A percentile compares a stretch with the other conserved stretches of the same genome.
These are phyloP conservation scores for Vaccinium vitisidaea DNA, from an alignment of 148 eudicot genomes.

Conservation along the genomic window DNA sequence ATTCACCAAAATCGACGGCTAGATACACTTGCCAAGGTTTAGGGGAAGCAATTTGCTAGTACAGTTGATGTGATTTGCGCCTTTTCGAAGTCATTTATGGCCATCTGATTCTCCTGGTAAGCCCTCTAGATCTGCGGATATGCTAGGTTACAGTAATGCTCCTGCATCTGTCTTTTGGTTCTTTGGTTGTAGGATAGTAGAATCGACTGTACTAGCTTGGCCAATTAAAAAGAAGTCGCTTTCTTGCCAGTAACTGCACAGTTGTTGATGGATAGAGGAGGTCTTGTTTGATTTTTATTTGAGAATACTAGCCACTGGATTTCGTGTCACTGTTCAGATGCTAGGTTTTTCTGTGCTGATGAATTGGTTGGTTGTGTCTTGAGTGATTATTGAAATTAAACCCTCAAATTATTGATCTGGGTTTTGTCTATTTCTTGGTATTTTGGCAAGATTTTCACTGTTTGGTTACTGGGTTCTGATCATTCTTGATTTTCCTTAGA, in stretches of 20 bases:
- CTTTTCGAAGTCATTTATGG: not conserved
- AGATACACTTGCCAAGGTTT: not conserved
- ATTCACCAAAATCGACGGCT: not conserved
- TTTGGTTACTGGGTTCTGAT: conserved; percentile 13
- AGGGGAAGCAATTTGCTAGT: not conserved
- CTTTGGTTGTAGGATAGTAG: conserved; percentile 6
- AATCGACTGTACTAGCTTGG: not conserved
- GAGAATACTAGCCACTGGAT: conserved; percentile 5
- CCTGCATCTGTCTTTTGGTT: not conserved
- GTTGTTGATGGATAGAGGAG: not conserved
- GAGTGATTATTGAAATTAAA: not conserved
- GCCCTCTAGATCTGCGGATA: not conserved
- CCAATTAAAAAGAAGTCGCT: not conserved
- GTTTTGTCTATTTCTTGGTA: not conserved
- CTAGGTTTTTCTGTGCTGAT: not conserved
- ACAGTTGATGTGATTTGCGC: conserved; percentile 14
- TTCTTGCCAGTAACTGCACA: not conserved
- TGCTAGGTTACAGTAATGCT: not conserved
- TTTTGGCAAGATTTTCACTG: conserved; percentile 9
- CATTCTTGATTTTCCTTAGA: not conserved
- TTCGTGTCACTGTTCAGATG: not conserved
- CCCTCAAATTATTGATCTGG: not conserved
- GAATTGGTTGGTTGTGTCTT: not conserved
- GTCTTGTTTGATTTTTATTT: not conserved
- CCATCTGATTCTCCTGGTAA: conserved; percentile 22